phyloP scores from a whole-genome alignment of 352 stramenopile genomes.

The Hyaloperonospora brassicae region DNA sequence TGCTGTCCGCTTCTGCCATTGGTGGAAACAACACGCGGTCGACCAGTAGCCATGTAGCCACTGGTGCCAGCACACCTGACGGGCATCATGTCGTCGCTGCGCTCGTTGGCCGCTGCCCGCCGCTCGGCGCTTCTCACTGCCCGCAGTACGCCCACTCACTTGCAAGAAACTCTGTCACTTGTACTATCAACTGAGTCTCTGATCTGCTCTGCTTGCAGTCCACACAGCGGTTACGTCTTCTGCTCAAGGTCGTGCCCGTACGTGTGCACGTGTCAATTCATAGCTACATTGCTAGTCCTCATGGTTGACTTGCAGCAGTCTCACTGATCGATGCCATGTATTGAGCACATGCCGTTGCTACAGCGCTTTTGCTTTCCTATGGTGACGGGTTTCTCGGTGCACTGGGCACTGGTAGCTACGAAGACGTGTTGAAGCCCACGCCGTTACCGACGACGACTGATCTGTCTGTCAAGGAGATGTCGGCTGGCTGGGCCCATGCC shows the following conservation, averaged over 20 bases:
- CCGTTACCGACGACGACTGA: constrained; percentile 35
- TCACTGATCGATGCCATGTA: not conserved
- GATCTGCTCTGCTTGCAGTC: not conserved
- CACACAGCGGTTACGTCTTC: constrained; percentile 16
- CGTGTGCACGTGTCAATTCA: constrained; percentile 19
- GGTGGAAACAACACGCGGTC: not conserved
- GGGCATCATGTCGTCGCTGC: constrained; percentile 16
- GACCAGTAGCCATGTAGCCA: constrained; percentile 5
- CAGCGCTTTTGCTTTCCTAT: constrained; percentile 58
- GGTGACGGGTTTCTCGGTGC: constrained; percentile 71
- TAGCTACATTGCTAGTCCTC: not conserved
- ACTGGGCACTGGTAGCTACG: constrained; percentile 61
- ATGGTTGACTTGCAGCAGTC: not conserved
- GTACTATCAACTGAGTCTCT: not conserved
- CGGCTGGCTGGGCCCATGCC: constrained; percentile 67
- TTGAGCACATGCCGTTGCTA: constrained; percentile 4
- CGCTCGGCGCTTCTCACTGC: constrained; percentile 10
- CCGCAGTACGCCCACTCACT: constrained; percentile 16
- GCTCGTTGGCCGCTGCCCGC: constrained; percentile 10
- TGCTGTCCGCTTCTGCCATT: not conserved
- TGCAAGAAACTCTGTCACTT: not conserved
- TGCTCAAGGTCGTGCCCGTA: constrained; percentile 13
- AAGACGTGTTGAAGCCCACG: constrained; percentile 38
- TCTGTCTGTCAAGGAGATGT: constrained; percentile 52
- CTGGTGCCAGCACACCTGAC: constrained; percentile 6